These are phyloP conservation scores for Neurospora terricola DNA, from an alignment of 495 filamentous ascomycete genomes.

Conservation along the genomic window DNA sequence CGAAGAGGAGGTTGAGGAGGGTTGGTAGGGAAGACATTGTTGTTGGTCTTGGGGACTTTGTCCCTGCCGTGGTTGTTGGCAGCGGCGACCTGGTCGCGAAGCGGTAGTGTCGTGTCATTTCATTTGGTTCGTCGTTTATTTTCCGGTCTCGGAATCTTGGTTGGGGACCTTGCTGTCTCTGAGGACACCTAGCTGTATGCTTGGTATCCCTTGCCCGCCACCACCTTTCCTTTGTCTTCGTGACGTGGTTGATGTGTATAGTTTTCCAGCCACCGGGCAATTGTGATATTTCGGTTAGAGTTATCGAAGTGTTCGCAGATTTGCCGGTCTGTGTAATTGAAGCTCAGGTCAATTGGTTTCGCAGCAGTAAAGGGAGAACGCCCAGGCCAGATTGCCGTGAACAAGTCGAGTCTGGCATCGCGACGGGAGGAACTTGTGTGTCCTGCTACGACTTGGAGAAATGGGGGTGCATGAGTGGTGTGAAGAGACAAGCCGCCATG, in stretches of 20 bases:
- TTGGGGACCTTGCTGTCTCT: constrained; percentile 5
- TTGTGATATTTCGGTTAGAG: neutral
- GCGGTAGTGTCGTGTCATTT: neutral
- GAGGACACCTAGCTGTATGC: neutral
- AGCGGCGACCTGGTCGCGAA: neutral
- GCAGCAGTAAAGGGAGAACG: neutral
- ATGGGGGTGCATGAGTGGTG: neutral
- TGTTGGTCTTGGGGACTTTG: neutral
- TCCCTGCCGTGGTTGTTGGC: neutral
- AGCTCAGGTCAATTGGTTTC: neutral
- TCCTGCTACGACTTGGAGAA: neutral
- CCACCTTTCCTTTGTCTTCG: neutral
- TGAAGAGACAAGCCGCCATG: neutral
- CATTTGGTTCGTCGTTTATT: neutral
- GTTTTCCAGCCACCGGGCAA: neutral
- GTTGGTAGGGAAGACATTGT: neutral
- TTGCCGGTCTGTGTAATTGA: neutral
- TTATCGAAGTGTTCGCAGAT: neutral
- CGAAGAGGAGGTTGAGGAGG: constrained; percentile 1
- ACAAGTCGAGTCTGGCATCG: neutral
- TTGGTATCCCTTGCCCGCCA: neutral
- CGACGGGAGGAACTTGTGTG: neutral
- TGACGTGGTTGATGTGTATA: neutral
- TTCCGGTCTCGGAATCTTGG: neutral
- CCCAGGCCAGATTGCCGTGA: neutral